Percentiles rank a stretch among this genome's conserved stretches.
Conservation (phyloP, 73 alveolate genomes). For the Paramecium biaurelia region DNA sequence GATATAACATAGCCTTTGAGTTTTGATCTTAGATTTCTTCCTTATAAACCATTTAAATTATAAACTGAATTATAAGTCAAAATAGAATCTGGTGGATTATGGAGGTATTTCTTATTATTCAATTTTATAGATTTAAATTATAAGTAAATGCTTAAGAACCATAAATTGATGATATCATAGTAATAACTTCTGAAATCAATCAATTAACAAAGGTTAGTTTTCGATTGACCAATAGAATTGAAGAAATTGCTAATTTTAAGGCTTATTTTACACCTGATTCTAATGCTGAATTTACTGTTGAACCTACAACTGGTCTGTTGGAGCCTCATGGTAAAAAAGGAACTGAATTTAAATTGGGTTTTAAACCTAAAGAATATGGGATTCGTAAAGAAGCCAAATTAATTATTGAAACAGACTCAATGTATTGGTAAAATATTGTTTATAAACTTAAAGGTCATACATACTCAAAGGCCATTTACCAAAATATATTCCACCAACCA, state of each 20-base stretch:
- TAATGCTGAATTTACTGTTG: conserved; percentile 56
- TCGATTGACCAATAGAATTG: conserved; percentile 41
- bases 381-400: conserved; percentile 48
- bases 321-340: conserved; percentile 68
- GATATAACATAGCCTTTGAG: neutral
- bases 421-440: conserved; percentile 46
- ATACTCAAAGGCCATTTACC: conserved; percentile 43
- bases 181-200: conserved; percentile 28
- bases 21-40: conserved; percentile 72
- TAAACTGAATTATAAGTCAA: conserved; percentile 87
- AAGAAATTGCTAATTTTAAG: conserved; percentile 49
- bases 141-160: conserved; percentile 45
- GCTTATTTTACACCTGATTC: conserved; percentile 65
- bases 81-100: conserved; percentile 93
- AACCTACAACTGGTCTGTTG: conserved; percentile 46
- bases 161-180: conserved; percentile 52
- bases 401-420: conserved; percentile 56
- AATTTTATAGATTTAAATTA: conserved; percentile 39
- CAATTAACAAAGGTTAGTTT: conserved; percentile 49
- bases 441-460: conserved; percentile 56
- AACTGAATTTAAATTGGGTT: conserved; percentile 48
- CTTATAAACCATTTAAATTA: conserved; percentile 91
- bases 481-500: conserved; percentile 20
- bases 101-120: conserved; percentile 67
- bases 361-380: conserved; percentile 60